Percentiles rank a stretch among this genome's conserved stretches.
Evolutionary conservation across 495 filamentous ascomycete species (phyloP).

Genomic region (Lasiosphaeris hirsuta): DNA sequence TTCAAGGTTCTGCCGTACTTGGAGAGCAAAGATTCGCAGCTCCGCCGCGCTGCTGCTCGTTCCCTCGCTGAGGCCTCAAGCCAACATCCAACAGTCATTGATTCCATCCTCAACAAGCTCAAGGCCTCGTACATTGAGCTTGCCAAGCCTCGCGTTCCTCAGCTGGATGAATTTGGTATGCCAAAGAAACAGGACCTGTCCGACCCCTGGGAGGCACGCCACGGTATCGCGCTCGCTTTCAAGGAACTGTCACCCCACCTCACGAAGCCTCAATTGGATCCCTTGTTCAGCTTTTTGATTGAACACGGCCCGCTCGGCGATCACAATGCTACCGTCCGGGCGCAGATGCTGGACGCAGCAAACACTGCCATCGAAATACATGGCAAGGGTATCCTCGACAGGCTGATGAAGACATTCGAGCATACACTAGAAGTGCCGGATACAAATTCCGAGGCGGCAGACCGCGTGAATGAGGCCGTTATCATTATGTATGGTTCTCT

Average conservation of each 20-base stretch:
- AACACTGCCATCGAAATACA: slow-evolving; percentile 74
- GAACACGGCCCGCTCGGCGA: slow-evolving; percentile 80
- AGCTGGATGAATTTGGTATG: slow-evolving; percentile 91
- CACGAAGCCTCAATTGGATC: slow-evolving; percentile 62
- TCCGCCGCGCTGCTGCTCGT: slow-evolving; percentile 78
- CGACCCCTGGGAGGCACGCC: slow-evolving; percentile 87
- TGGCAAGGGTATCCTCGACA: slow-evolving; percentile 76
- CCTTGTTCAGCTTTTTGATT: slow-evolving; percentile 81
- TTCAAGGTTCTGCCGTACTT: slow-evolving; percentile 73
- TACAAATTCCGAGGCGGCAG: slow-evolving; percentile 69
- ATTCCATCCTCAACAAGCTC: slow-evolving; percentile 57
- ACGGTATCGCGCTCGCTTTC: slow-evolving; percentile 84
- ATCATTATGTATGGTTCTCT: slow-evolving; percentile 95
- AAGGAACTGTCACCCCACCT: slow-evolving; percentile 71
- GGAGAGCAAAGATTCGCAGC: slow-evolving; percentile 68
- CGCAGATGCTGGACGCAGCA: slow-evolving; percentile 92
- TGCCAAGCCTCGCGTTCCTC: slow-evolving; percentile 73
- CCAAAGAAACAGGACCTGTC: slow-evolving; percentile 74
- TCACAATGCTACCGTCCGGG: slow-evolving; percentile 67
- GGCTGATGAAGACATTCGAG: slow-evolving; percentile 89
- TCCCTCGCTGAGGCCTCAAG: slow-evolving; percentile 71
- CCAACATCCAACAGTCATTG: slow-evolving; percentile 44
- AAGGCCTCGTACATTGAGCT: slow-evolving; percentile 68
- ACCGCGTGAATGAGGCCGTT: slow-evolving; percentile 91
- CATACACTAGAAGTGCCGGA: slow-evolving; percentile 75